Evolutionary conservation across 305 asterid genomes (phyloP).

Genomic region (Petunia hybrid): DNA sequence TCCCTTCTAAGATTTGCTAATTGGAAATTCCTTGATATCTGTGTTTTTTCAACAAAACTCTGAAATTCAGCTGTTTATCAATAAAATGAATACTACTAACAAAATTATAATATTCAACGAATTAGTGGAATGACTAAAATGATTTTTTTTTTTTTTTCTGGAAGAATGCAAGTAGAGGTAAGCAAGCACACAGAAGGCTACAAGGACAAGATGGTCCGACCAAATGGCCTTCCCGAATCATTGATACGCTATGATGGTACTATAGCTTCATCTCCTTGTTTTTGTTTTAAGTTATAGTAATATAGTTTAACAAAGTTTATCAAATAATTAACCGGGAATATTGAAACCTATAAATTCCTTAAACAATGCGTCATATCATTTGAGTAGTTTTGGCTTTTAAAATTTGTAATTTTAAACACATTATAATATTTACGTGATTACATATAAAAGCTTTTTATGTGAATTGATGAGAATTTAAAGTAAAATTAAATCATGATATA

Average conservation of each 20-base stretch:
- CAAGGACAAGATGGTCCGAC: conserved; percentile 73
- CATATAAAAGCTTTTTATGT: no score
- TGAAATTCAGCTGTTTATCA: not conserved
- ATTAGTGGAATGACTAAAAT: not conserved
- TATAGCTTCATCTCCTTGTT: not conserved
- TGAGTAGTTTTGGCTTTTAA: no score
- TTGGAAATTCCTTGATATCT: not conserved
- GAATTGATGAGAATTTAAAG: no score
- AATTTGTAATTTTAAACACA: no score
- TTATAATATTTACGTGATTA: no score
- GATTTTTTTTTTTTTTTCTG: not conserved
- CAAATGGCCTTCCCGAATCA: conserved; percentile 96
- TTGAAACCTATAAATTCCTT: no score
- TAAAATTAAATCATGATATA: no score
- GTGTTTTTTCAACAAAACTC: not conserved
- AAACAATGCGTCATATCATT: no score
- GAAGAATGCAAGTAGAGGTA: conserved; percentile 98
- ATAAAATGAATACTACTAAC: not conserved
- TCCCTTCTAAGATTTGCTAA: not conserved
- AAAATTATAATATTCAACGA: not conserved
- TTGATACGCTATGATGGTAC: conserved; percentile 97
- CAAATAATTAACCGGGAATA: no score
- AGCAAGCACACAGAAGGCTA: conserved; percentile 97
- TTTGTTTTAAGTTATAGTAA: no score
- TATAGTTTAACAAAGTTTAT: no score